A percentile compares a stretch with the other conserved stretches of the same genome.
Evolutionary conservation across 805 yeast species (phyloP).

Genomic region (Wilhelminamyces savonicus): DNA sequence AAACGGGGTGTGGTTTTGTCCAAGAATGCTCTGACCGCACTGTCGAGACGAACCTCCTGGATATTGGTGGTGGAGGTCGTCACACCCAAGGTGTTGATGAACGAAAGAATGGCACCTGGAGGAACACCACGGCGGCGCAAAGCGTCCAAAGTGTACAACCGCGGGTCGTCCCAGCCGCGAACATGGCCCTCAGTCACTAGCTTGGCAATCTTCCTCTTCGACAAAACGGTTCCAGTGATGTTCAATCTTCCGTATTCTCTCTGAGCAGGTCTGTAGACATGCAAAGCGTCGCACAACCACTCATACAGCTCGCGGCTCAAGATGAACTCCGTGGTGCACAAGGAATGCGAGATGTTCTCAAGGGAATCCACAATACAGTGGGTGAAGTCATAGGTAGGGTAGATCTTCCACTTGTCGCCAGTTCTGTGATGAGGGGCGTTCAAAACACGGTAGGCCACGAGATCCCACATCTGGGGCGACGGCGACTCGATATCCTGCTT

Average conservation of each 20-base stretch:
- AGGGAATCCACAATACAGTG: slow-evolving; percentile 98
- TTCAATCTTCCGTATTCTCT: slow-evolving; percentile 97
- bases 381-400: slow-evolving; percentile 98
- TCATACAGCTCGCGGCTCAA: slow-evolving; percentile 92
- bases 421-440: slow-evolving; percentile 94
- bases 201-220: slow-evolving; percentile 93
- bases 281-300: slow-evolving; percentile 95
- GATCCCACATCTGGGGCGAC: slow-evolving; percentile 99
- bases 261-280: slow-evolving; percentile 97
- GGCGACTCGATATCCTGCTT: slow-evolving; percentile 87
- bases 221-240: slow-evolving; percentile 88
- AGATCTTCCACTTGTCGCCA: slow-evolving; percentile 94
- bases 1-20: slow-evolving; percentile 91
- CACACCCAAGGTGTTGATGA: slow-evolving; percentile 93
- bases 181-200: slow-evolving; percentile 77
- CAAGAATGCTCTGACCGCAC: slow-evolving; percentile 77
- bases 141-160: slow-evolving; percentile 90
- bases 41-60: slow-evolving; percentile 84
- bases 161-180: slow-evolving; percentile 98
- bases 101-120: slow-evolving; percentile 93
- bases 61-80: slow-evolving; percentile 91
- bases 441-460: slow-evolving; percentile 92
- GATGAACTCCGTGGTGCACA: slow-evolving; percentile 94
- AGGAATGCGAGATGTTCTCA: slow-evolving; percentile 92
- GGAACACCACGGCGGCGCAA: slow-evolving; percentile 97